Evolutionary conservation across 305 asterid species (phyloP).

Genomic region (Solanum hybrid): DNA sequence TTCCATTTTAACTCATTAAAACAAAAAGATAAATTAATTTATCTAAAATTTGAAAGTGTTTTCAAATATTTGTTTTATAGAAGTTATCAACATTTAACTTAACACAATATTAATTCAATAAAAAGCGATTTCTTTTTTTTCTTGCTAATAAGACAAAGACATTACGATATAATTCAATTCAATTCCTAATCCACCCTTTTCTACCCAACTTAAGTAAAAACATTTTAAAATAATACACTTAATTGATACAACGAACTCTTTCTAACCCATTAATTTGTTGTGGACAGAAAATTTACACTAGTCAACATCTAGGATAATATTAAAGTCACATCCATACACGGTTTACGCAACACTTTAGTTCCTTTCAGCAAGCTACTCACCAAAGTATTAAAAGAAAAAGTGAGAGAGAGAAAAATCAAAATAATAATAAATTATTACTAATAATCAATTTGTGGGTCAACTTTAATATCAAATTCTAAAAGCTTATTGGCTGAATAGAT

Average conservation of each 20-base stretch:
- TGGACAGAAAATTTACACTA: neutral
- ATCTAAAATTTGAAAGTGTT: neutral
- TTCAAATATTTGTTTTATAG: neutral
- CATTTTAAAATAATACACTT: neutral
- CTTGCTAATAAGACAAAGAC: neutral
- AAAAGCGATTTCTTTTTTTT: neutral
- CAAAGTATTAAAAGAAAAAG: neutral
- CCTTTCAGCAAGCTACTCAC: neutral
- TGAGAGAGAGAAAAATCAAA: neutral
- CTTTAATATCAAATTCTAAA: conserved; percentile 14
- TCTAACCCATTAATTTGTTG: neutral
- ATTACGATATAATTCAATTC: neutral
- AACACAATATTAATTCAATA: neutral
- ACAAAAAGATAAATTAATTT: too few relatives aligned
- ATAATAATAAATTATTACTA: neutral
- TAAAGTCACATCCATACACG: neutral
- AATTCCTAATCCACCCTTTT: neutral
- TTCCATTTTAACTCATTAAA: neutral
- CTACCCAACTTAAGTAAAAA: neutral
- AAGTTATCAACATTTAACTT: neutral
- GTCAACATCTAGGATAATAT: neutral
- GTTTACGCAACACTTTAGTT: neutral
- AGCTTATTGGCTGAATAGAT: conserved; percentile 27
- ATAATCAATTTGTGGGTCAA: neutral
- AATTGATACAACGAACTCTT: neutral